Conservation (phyloP, 192 early-diverging fungal genomes). For the Entomortierella beljakovae region DNA sequence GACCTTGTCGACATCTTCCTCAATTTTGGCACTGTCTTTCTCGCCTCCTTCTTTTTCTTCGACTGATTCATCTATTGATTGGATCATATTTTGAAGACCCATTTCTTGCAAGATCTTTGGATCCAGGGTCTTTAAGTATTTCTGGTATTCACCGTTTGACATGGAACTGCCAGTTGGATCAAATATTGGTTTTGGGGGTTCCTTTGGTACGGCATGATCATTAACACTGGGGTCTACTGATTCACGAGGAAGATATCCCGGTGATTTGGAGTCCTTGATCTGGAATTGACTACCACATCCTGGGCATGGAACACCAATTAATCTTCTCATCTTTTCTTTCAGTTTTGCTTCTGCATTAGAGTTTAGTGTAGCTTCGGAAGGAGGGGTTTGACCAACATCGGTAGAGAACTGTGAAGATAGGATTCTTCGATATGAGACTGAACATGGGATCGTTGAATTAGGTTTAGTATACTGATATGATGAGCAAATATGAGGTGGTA, state of each 20-base stretch:
- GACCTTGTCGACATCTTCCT: neutral
- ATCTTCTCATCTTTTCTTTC: neutral
- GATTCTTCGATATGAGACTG: too few relatives aligned
- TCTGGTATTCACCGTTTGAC: slow-evolving; percentile 25
- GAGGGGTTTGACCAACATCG: too few relatives aligned
- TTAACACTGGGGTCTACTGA: neutral
- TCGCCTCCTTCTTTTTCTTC: neutral
- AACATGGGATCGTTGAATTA: too few relatives aligned
- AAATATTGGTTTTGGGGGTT: neutral
- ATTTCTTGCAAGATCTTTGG: slow-evolving; percentile 41
- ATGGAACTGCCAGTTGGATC: slow-evolving; percentile 23
- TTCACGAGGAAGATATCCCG: slow-evolving; percentile 31
- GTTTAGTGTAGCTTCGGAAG: neutral
- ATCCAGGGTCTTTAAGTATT: slow-evolving; percentile 28
- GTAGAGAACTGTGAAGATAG: too few relatives aligned
- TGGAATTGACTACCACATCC: slow-evolving; percentile 46
- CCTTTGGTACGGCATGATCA: neutral
- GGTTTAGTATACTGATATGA: too few relatives aligned
- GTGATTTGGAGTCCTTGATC: slow-evolving; percentile 6
- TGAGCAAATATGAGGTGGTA: too few relatives aligned
- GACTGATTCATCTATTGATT: neutral
- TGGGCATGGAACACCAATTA: slow-evolving; percentile 40
- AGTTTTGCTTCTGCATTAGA: neutral
- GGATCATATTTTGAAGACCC: slow-evolving; percentile 4
- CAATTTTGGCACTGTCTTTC: neutral